phyloP scores from a whole-genome alignment of 176 grass and related monocot species.

The Carex kokanica region DNA sequence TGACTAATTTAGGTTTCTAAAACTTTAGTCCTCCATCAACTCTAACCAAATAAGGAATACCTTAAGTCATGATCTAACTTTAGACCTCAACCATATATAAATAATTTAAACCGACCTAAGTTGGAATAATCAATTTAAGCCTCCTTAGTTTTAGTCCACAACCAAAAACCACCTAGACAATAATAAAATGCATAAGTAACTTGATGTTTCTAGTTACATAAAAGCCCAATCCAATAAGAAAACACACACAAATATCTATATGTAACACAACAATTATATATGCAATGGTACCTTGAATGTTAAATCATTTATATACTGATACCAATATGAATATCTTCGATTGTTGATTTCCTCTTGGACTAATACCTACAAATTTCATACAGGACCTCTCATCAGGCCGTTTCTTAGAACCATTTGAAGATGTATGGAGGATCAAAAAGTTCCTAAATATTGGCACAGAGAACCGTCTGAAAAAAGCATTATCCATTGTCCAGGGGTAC shows the following conservation, averaged over 20 bases:
- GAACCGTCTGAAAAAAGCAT: constrained; percentile 16
- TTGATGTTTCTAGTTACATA: not conserved
- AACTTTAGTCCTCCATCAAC: no score
- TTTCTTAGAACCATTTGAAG: constrained; percentile 28
- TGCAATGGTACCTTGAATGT: not conserved
- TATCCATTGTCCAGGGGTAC: constrained; percentile 12
- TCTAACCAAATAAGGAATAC: no score
- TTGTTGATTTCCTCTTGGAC: not conserved
- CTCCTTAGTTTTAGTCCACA: no score
- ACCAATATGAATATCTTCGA: not conserved
- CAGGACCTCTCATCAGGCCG: constrained; percentile 30
- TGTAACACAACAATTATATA: not conserved
- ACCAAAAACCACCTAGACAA: no score
- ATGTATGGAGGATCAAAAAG: constrained; percentile 46
- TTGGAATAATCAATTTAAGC: no score
- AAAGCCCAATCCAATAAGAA: not conserved
- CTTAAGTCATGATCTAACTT: no score
- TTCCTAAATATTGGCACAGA: constrained; percentile 32
- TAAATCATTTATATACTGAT: not conserved
- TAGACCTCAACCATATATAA: no score
- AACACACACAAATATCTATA: not conserved
- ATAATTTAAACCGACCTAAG: no score
- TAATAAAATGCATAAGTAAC: not conserved
- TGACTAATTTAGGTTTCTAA: no score
- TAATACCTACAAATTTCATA: not conserved